Conservation (phyloP, 2,329 filamentous ascomycete species). For the Colletotrichum sp. region DNA sequence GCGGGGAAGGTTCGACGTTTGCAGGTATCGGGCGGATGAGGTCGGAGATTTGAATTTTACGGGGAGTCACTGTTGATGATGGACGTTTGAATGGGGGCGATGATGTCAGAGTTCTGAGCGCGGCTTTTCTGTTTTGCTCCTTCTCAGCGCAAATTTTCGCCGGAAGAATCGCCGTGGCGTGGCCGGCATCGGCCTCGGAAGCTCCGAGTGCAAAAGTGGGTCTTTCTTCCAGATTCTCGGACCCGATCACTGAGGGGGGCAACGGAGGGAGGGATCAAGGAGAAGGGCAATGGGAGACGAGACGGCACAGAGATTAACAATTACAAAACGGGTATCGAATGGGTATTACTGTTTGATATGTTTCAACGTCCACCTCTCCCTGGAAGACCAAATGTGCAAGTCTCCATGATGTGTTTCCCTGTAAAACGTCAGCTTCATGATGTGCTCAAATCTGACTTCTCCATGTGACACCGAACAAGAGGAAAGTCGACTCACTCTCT, state of each 20-base stretch:
- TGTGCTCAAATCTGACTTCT: rapidly evolving
- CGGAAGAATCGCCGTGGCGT: slow-evolving; percentile 8
- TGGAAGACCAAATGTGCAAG: neutral
- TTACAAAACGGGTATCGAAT: neutral
- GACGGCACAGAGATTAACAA: neutral
- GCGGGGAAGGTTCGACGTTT: neutral
- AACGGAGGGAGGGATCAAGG: neutral
- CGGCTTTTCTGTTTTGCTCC: neutral
- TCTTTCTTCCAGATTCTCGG: neutral
- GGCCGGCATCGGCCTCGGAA: slow-evolving; percentile 14
- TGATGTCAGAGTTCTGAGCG: slow-evolving; percentile 8
- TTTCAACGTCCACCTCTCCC: neutral
- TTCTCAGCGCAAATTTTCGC: slow-evolving; percentile 14
- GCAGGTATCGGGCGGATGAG: neutral
- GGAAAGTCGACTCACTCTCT: neutral
- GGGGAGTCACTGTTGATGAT: neutral
- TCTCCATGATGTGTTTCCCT: slow-evolving; percentile 13
- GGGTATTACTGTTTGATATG: neutral
- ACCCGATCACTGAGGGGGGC: neutral
- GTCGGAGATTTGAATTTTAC: neutral
- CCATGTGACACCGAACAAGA: neutral
- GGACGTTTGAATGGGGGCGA: neutral
- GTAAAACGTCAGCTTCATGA: neutral
- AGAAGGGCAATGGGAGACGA: neutral
- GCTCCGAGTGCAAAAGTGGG: slow-evolving; percentile 5